phyloP scores from a whole-genome alignment of 208 protist species.

The Dictyostelium gargantuum region DNA sequence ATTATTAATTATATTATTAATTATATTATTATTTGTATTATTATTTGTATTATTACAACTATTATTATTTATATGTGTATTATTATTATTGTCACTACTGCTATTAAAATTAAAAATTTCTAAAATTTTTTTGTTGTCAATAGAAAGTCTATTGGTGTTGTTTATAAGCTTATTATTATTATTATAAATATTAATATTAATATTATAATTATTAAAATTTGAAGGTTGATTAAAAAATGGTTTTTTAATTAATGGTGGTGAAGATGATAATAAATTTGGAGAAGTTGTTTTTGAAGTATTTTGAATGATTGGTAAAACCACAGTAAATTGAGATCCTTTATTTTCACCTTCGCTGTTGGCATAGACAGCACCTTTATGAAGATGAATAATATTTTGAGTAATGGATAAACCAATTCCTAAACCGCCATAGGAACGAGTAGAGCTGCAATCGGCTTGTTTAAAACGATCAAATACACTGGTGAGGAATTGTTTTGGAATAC shows the following conservation, averaged over 20 bases:
- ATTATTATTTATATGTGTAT: background rate
- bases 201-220: background rate
- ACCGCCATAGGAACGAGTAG: conserved; percentile 5
- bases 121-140: background rate
- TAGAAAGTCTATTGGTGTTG: background rate
- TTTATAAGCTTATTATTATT: background rate
- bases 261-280: background rate
- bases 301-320: background rate
- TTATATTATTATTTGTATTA: background rate
- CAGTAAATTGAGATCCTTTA: conserved; percentile 6
- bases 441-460: conserved; percentile 31
- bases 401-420: conserved; percentile 47
- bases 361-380: conserved; percentile 10
- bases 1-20: background rate
- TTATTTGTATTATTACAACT: background rate
- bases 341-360: conserved; percentile 4
- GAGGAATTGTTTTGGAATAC: conserved; percentile 1
- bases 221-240: background rate
- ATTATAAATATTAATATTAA: background rate
- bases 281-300: background rate
- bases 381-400: conserved; percentile 23
- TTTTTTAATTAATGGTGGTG: conserved; percentile 10
- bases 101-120: background rate
- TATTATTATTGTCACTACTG: background rate
- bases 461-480: conserved; percentile 40